phyloP scores from a whole-genome alignment of 2,329 filamentous ascomycete species.

The Lecanicillium sp. region DNA sequence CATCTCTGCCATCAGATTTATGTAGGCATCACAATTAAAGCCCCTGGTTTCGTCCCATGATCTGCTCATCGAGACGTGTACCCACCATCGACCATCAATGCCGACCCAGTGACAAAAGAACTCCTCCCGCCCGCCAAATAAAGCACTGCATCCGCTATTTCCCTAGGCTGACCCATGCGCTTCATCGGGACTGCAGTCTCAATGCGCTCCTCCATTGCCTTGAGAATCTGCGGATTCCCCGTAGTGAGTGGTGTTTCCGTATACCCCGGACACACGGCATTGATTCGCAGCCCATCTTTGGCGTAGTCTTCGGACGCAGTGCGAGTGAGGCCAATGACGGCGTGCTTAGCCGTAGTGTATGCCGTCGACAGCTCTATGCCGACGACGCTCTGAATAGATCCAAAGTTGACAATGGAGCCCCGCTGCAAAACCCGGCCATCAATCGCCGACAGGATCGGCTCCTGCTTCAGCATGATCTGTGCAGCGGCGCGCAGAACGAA shows the following conservation, averaged over 20 bases:
- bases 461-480: conserved; percentile 32
- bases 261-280: conserved; percentile 20
- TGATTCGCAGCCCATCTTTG: conserved; percentile 25
- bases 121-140: conserved; percentile 9
- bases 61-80: conserved; percentile 2
- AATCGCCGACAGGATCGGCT: conserved; percentile 23
- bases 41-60: too few relatives aligned
- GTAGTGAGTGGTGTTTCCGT: conserved; percentile 14
- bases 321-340: conserved; percentile 6
- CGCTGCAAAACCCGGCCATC: conserved; percentile 13
- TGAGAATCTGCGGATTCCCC: too few relatives aligned
- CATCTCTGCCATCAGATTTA: too few relatives aligned
- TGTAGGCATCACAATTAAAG: too few relatives aligned
- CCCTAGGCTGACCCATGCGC: conserved; percentile 13
- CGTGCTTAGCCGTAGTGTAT: conserved; percentile 10
- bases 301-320: conserved; percentile 31
- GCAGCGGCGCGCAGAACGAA: conserved; percentile 27
- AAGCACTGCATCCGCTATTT: conserved; percentile 14
- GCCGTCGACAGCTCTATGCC: conserved; percentile 8
- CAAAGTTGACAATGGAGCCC: conserved; percentile 11
- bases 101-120: conserved; percentile 9
- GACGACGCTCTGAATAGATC: conserved; percentile 8
- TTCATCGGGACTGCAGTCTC: conserved; percentile 13
- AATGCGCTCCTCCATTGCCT: neutral
- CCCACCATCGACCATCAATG: conserved; percentile 10